Conservation (phyloP, 1,139 yeast species). For the Saccharomyces hybrid region DNA sequence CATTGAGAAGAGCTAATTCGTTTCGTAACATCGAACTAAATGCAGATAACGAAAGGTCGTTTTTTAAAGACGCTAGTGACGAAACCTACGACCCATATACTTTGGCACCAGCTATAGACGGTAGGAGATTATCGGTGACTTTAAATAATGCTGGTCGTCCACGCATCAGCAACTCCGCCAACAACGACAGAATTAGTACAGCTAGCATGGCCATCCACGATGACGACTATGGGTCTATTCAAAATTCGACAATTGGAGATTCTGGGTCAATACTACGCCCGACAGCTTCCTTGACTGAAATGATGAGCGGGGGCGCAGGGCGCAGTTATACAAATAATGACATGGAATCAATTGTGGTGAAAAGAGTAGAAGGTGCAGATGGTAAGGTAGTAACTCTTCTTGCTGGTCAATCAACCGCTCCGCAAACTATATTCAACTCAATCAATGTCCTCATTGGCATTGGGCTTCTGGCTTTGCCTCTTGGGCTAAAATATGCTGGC, state of each 20-base stretch:
- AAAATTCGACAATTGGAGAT: constrained; percentile 20
- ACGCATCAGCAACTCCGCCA: constrained; percentile 8
- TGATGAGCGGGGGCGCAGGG: constrained; percentile 14
- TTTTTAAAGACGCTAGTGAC: constrained; percentile 45
- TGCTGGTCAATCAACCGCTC: constrained; percentile 78
- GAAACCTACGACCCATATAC: constrained; percentile 66
- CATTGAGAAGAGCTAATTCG: constrained; percentile 71
- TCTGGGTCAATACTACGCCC: constrained; percentile 22
- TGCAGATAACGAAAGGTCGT: constrained; percentile 39
- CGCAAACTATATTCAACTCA: constrained; percentile 84
- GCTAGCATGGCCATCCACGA: constrained; percentile 13
- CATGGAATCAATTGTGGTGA: constrained; percentile 42
- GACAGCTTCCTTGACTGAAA: constrained; percentile 22
- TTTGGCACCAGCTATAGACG: constrained; percentile 58
- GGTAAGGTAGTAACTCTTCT: constrained; percentile 70
- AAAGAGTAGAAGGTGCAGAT: constrained; percentile 61
- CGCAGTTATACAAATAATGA: constrained; percentile 18
- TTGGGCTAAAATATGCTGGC: constrained; percentile 74
- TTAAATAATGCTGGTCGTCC: constrained; percentile 22
- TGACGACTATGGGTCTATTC: constrained; percentile 29
- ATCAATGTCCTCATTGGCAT: constrained; percentile 82
- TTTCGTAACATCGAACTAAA: constrained; percentile 47
- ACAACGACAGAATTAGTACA: constrained; percentile 18
- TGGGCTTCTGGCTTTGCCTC: constrained; percentile 76
- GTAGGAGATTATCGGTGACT: constrained; percentile 51